A percentile compares a stretch with the other conserved stretches of the same genome.
Conservation (phyloP, 169 alveolate genomes). For the Eimeria acervulina region DNA sequence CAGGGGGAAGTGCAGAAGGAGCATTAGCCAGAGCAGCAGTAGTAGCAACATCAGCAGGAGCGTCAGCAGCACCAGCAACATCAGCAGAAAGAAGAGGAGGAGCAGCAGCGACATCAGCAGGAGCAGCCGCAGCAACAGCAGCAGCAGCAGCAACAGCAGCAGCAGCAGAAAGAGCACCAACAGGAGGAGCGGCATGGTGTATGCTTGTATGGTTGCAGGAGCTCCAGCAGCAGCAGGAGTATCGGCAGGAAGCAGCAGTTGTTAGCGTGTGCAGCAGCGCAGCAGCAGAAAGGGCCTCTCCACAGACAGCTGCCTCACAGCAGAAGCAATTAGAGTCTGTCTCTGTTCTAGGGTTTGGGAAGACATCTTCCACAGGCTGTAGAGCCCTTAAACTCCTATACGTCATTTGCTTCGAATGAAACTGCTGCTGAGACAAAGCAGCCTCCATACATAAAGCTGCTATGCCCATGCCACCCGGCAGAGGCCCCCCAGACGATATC, state of each 20-base stretch:
- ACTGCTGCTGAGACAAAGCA: conserved; percentile 40
- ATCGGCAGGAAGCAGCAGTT: no score
- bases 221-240: conserved; percentile 30
- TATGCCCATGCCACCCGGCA: not conserved
- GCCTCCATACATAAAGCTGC: not conserved
- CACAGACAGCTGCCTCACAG: not conserved
- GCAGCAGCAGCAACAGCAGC: not conserved
- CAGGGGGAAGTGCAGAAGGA: not conserved
- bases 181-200: no score
- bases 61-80: not conserved
- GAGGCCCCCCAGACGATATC: not conserved
- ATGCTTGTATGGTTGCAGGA: not conserved
- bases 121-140: not conserved
- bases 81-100: not conserved
- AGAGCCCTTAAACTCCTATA: not conserved
- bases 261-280: not conserved
- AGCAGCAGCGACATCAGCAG: not conserved
- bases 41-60: not conserved
- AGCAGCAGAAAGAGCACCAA: not conserved
- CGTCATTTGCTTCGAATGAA: conserved; percentile 12
- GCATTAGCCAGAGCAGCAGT: not conserved
- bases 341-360: not conserved
- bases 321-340: not conserved
- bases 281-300: not conserved
- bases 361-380: not conserved